These are phyloP conservation scores for Alternaria brassicicola DNA, from an alignment of 2,329 filamentous ascomycete species.

Conservation along the genomic window DNA sequence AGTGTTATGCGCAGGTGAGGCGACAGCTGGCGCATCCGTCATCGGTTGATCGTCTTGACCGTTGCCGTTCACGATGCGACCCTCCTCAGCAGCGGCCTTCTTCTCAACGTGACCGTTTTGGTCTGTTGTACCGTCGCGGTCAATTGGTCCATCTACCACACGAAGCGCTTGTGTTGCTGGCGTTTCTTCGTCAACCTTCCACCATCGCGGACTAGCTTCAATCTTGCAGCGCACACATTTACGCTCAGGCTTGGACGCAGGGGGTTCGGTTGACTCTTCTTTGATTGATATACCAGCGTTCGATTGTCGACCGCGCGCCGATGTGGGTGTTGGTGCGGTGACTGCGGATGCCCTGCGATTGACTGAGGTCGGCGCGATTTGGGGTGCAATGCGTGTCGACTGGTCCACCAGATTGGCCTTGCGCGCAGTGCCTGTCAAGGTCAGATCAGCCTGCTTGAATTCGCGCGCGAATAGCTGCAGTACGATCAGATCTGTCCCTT, in stretches of 20 bases:
- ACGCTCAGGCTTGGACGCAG: conserved; percentile 40
- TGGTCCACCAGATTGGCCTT: conserved; percentile 81
- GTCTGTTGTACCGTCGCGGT: conserved; percentile 29
- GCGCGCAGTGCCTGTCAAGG: conserved; percentile 87
- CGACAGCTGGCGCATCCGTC: conserved; percentile 38
- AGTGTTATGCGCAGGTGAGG: conserved; percentile 20
- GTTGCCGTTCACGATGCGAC: conserved; percentile 28
- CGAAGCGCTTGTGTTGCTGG: conserved; percentile 14
- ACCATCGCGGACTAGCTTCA: conserved; percentile 72
- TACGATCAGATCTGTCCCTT: conserved; percentile 74
- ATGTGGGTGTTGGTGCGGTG: conserved; percentile 41
- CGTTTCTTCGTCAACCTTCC: conserved; percentile 39
- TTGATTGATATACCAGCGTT: conserved; percentile 46
- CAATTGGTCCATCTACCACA: conserved; percentile 29
- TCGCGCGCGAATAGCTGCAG: conserved; percentile 85
- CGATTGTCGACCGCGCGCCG: conserved; percentile 43
- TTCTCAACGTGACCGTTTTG: conserved; percentile 23
- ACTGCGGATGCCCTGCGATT: conserved; percentile 52
- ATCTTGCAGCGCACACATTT: conserved; percentile 58
- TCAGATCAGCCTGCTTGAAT: conserved; percentile 93
- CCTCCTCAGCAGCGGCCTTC: conserved; percentile 23
- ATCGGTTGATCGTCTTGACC: conserved; percentile 36
- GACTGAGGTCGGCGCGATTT: conserved; percentile 29
- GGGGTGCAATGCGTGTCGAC: conserved; percentile 60
- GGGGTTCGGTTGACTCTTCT: conserved; percentile 45